Evolutionary conservation across 441 rosid species (phyloP).

Genomic region (Breynia disticha): DNA sequence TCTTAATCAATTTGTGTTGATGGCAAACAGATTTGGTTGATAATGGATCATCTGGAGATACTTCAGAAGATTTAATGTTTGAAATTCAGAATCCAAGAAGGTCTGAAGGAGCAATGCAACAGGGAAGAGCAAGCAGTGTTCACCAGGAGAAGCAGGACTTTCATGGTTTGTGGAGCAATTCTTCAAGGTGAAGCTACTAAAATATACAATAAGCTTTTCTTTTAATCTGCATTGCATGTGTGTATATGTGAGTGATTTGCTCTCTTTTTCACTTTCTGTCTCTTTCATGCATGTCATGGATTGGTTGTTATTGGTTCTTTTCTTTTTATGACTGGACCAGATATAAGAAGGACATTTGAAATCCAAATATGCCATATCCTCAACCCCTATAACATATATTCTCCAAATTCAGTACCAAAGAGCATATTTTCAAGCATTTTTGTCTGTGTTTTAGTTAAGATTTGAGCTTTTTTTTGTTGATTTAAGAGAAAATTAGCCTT

Average conservation of each 20-base stretch:
- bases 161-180: conserved; percentile 70
- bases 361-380: too few relatives aligned
- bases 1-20: background rate
- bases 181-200: conserved; percentile 54
- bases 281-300: background rate
- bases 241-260: conserved; percentile 2
- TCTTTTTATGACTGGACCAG: too few relatives aligned
- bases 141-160: conserved; percentile 24
- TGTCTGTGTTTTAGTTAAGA: too few relatives aligned
- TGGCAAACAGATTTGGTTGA: conserved; percentile 18
- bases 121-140: conserved; percentile 35
- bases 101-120: conserved; percentile 39
- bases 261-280: background rate
- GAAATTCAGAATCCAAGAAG: conserved; percentile 50
- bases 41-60: conserved; percentile 25
- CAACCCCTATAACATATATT: too few relatives aligned
- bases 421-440: too few relatives aligned
- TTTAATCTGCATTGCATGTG: conserved; percentile 1
- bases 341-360: too few relatives aligned
- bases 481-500: too few relatives aligned
- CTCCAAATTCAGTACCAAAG: too few relatives aligned
- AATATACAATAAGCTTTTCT: background rate
- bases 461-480: too few relatives aligned
- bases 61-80: conserved; percentile 32
- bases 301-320: too few relatives aligned